Conservation (phyloP, 805 yeast species). For the Monosporozyma unispora region DNA sequence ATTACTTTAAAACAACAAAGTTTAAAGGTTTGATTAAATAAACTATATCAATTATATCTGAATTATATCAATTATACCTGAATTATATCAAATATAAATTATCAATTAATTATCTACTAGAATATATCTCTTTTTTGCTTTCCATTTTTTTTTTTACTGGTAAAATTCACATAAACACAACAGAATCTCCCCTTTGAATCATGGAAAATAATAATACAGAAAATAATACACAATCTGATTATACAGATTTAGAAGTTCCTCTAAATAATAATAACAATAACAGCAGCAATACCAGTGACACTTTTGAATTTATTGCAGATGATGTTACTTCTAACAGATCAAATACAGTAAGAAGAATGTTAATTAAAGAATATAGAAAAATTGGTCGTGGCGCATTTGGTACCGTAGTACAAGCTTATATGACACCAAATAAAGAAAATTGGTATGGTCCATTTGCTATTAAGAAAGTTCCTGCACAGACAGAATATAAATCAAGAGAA, state of each 20-base stretch:
- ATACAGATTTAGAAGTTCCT: not conserved
- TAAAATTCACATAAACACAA: not conserved
- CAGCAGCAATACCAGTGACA: not conserved
- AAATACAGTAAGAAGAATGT: slow-evolving; percentile 48
- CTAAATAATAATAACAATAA: not conserved
- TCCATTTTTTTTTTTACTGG: too few relatives aligned
- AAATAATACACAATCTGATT: not conserved
- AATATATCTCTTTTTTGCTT: too few relatives aligned
- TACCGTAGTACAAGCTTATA: slow-evolving; percentile 68
- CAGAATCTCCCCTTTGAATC: not conserved
- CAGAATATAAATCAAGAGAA: slow-evolving; percentile 77
- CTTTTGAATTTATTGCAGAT: slow-evolving; percentile 41
- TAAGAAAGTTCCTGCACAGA: slow-evolving; percentile 78
- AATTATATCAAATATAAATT: too few relatives aligned
- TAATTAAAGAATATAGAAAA: slow-evolving; percentile 59
- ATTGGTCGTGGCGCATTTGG: slow-evolving; percentile 88
- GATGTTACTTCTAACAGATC: slow-evolving; percentile 57
- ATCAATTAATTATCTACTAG: too few relatives aligned
- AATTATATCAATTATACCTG: too few relatives aligned
- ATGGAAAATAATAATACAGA: not conserved
- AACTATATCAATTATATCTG: too few relatives aligned
- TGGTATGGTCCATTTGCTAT: slow-evolving; percentile 82
- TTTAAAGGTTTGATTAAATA: too few relatives aligned
- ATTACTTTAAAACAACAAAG: too few relatives aligned
- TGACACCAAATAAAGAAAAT: slow-evolving; percentile 32